Evolutionary conservation across 2,329 filamentous ascomycete species (phyloP), one percentile per base, ranked within the genome.

Genomic region (Xylaria sp.): DNA sequence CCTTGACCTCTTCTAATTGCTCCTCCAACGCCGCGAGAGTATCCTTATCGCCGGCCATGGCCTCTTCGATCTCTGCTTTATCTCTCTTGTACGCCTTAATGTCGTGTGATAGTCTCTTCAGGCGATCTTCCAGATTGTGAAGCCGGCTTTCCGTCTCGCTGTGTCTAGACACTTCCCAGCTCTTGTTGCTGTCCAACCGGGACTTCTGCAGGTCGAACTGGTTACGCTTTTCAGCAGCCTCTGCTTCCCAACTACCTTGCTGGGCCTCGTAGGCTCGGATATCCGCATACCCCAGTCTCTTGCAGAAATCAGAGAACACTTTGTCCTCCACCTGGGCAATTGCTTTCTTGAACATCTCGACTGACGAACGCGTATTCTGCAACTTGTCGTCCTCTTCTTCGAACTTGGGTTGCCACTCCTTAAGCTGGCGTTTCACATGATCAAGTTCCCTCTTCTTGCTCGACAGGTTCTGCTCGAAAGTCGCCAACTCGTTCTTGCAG

Each of bases 181-280:
- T 80, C 53, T 86, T 74, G 52, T 79, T 79, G 67, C 77, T 83
- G 62, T 89, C 82, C 35, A 97, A 78, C 48, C 87, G 85, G 68
- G 91, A 86, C 71, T 87, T 89, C 72, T 99, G 94, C 3, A 89
- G 86, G 58, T 88, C 89, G 68, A 96, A 97, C 66, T 92, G 87
- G 56, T 90, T 86, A 63, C 91, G 91, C 78, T 92, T 92, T 74
- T 94, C 87, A 0, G 88, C 87, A 50, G 90, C 90, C 72, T 97
- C 91, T 72, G 96, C 91, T 74, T 97, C 92, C 53, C 96, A 79
- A 48, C 89, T 92, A 53, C 94, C 93, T 75, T 97, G 94, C 66
- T 95, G 92, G 30, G 89, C 89, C 72, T 97, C 92, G 69, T 97
- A 99, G 59, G 91, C 90, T 60, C 93, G 90, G 65, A 99, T 95